phyloP scores from a whole-genome alignment of 129 eudicot genomes.

The Tanacetum coccineum region DNA sequence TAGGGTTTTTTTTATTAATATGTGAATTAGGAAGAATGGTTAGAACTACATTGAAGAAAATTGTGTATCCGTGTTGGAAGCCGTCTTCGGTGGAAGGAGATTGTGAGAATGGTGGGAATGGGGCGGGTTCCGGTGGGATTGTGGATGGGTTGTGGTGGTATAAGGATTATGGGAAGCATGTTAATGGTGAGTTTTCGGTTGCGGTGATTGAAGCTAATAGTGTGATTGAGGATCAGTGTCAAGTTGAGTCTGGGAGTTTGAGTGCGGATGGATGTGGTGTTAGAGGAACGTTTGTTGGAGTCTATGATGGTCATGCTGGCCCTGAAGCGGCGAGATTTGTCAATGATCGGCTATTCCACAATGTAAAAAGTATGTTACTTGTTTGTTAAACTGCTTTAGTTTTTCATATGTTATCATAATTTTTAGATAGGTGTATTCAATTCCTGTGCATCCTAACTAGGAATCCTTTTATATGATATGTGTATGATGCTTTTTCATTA shows the following conservation, averaged over 20 bases:
- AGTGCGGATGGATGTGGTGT: conserved; percentile 51
- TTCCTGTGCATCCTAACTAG: not conserved
- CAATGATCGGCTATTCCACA: conserved; percentile 17
- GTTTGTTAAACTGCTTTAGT: not conserved
- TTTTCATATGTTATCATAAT: not conserved
- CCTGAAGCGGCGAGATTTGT: conserved; percentile 24
- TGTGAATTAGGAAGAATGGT: conserved; percentile 47
- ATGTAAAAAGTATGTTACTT: conserved; percentile 17
- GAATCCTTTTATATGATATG: not conserved
- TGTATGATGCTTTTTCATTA: too few species aligned
- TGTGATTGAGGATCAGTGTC: conserved; percentile 75
- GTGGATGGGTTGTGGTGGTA: conserved; percentile 70
- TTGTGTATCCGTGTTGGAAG: conserved; percentile 64
- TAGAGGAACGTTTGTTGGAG: conserved; percentile 72
- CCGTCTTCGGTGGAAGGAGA: conserved; percentile 36
- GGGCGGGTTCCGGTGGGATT: conserved; percentile 35
- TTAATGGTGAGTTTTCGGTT: conserved; percentile 69
- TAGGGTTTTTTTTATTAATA: conserved; percentile 23
- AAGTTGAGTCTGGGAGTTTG: conserved; percentile 63
- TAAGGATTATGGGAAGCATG: conserved; percentile 57
- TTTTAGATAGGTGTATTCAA: not conserved
- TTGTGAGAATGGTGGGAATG: conserved; percentile 25
- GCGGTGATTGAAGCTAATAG: conserved; percentile 77
- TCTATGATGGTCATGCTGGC: conserved; percentile 46
- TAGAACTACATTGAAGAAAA: conserved; percentile 44